A percentile compares a stretch with the other conserved stretches of the same genome.
Conservation (phyloP, 2,329 filamentous ascomycete genomes). For the Fusarium acutatum region DNA sequence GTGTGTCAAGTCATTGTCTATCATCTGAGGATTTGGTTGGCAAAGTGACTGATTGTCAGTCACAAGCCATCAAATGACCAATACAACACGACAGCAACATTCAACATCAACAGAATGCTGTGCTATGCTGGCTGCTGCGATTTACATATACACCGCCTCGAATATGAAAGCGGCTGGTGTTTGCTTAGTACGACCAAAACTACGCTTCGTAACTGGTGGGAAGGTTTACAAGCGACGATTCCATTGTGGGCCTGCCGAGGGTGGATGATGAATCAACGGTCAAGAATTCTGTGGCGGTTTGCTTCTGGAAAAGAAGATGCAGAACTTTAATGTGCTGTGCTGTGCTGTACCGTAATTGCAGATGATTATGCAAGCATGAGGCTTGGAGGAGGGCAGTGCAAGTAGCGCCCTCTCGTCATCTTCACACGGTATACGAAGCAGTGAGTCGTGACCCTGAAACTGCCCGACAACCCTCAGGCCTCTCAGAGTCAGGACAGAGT, state of each 20-base stretch:
- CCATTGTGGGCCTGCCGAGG: conserved; percentile 15
- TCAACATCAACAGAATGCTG: not conserved
- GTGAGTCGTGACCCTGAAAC: conserved; percentile 12
- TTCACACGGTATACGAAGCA: conserved; percentile 1
- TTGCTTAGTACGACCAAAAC: conserved; percentile 17
- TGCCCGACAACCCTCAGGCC: not conserved
- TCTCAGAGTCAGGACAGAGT: not conserved
- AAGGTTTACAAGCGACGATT: conserved; percentile 6
- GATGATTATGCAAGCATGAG: conserved; percentile 13
- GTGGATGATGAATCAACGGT: conserved; percentile 24
- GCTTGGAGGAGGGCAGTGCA: conserved; percentile 18
- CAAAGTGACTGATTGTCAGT: conserved; percentile 38
- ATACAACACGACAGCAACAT: not conserved
- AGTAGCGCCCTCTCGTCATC: not conserved
- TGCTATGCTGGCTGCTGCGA: not conserved
- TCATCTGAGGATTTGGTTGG: conserved; percentile 26
- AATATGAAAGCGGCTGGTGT: conserved; percentile 24
- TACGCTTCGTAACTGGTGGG: conserved; percentile 17
- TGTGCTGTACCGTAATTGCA: not conserved
- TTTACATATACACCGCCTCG: conserved; percentile 32
- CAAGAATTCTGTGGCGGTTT: conserved; percentile 32
- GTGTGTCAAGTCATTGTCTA: conserved; percentile 23
- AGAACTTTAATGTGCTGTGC: not conserved
- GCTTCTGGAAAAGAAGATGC: conserved; percentile 28
- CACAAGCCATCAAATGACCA: conserved; percentile 31